A percentile compares a stretch with the other conserved stretches of the same genome.
phyloP scores from a whole-genome alignment of 1,284 basidiomycete species.

The Ceratobasidium sp. region DNA sequence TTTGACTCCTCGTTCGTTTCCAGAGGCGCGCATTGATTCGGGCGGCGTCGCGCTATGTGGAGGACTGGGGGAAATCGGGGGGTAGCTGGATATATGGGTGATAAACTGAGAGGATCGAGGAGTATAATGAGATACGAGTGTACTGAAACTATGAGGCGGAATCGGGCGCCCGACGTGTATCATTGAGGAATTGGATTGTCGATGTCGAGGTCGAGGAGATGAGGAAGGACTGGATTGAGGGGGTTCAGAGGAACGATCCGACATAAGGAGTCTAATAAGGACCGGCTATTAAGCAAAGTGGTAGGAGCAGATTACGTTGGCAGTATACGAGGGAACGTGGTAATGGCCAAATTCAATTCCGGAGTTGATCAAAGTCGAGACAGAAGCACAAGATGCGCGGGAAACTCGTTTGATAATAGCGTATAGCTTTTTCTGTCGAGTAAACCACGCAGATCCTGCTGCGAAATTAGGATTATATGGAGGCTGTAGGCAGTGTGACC shows the following conservation, averaged over 20 bases:
- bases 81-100: not conserved
- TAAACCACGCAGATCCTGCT: conserved; percentile 30
- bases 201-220: not conserved
- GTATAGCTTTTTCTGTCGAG: conserved; percentile 27
- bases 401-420: conserved; percentile 29
- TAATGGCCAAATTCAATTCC: conserved; percentile 35
- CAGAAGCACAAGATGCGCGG: conserved; percentile 21
- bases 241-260: conserved; percentile 30
- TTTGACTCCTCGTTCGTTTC: conserved; percentile 8
- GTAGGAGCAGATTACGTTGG: conserved; percentile 17
- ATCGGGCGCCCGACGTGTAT: conserved; percentile 28
- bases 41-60: conserved; percentile 26
- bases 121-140: not conserved
- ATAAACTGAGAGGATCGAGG: not conserved
- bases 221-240: conserved; percentile 5
- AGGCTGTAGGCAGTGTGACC: conserved; percentile 27
- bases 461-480: conserved; percentile 15
- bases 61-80: not conserved
- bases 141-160: not conserved
- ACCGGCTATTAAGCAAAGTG: conserved; percentile 11
- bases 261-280: conserved; percentile 25
- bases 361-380: not conserved
- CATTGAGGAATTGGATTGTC: conserved; percentile 13
- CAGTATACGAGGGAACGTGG: conserved; percentile 25
- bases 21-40: conserved; percentile 23